phyloP scores from a whole-genome alignment of 805 yeast species.

The Komagataella pastoris region DNA sequence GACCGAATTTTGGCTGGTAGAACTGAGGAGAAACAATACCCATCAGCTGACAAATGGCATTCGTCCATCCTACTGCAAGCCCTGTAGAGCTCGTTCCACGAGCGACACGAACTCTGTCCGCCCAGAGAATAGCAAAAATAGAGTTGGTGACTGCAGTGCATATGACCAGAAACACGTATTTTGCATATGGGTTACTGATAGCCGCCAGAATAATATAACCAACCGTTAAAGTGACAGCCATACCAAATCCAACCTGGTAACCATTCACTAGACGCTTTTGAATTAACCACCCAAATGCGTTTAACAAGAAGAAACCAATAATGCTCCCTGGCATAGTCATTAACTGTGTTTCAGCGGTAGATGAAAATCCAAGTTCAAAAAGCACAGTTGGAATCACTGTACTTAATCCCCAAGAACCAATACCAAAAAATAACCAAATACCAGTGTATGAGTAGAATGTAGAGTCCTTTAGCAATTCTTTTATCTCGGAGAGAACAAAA shows the following conservation, averaged over 20 bases:
- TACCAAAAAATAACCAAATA: too few species aligned
- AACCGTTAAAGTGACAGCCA: background rate
- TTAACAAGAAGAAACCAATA: background rate
- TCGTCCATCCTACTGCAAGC: too few species aligned
- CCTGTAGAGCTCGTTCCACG: background rate
- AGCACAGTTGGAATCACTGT: slow-evolving; percentile 2
- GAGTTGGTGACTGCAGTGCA: background rate
- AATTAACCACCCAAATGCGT: background rate
- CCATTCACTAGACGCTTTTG: background rate
- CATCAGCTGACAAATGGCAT: too few species aligned
- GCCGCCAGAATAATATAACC: background rate
- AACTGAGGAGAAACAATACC: too few species aligned
- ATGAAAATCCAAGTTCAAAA: slow-evolving; percentile 1
- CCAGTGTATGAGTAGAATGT: too few species aligned
- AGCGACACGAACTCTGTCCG: slow-evolving; percentile 1
- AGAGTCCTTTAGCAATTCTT: too few species aligned
- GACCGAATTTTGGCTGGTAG: background rate
- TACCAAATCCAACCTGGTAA: background rate
- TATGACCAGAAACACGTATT: background rate
- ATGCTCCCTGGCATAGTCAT: slow-evolving; percentile 1
- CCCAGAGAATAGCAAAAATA: slow-evolving; percentile 1
- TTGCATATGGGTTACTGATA: background rate
- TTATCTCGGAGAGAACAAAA: too few species aligned
- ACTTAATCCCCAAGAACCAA: background rate
- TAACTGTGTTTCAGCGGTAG: slow-evolving; percentile 2